These are phyloP conservation scores for Periconia sp. DNA, from an alignment of 2,329 filamentous ascomycete species.

Conservation along the genomic window DNA sequence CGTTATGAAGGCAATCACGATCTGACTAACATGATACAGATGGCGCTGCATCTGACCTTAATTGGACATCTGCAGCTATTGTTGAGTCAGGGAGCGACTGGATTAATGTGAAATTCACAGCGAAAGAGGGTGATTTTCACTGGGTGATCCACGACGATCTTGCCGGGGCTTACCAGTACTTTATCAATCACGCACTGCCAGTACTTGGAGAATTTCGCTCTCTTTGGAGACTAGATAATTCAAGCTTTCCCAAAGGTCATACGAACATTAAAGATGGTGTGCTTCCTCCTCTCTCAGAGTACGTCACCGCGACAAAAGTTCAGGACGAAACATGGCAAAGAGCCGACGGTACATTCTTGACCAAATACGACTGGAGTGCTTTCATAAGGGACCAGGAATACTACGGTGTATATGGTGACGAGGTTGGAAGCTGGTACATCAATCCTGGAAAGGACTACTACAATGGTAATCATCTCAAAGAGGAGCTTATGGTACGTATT, in stretches of 20 bases:
- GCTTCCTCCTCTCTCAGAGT: slow-evolving; percentile 53
- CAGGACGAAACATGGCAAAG: slow-evolving; percentile 62
- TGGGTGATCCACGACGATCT: slow-evolving; percentile 59
- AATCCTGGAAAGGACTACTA: slow-evolving; percentile 58
- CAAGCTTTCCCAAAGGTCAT: slow-evolving; percentile 54
- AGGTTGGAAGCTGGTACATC: slow-evolving; percentile 60
- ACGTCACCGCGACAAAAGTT: slow-evolving; percentile 54
- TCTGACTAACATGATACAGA: slow-evolving; percentile 40
- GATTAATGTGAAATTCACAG: slow-evolving; percentile 57
- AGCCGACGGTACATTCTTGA: slow-evolving; percentile 56
- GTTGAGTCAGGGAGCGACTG: slow-evolving; percentile 49
- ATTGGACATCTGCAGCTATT: slow-evolving; percentile 56
- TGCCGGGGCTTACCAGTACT: slow-evolving; percentile 62
- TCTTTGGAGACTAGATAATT: slow-evolving; percentile 58
- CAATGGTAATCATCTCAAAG: slow-evolving; percentile 60
- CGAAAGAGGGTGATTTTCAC: slow-evolving; percentile 57
- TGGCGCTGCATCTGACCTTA: slow-evolving; percentile 54
- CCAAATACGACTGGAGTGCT: slow-evolving; percentile 58
- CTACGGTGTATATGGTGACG: slow-evolving; percentile 58
- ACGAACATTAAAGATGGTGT: slow-evolving; percentile 55
- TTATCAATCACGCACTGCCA: slow-evolving; percentile 58
- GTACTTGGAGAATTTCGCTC: slow-evolving; percentile 58
- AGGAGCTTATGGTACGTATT: slow-evolving; percentile 55
- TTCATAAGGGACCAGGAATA: slow-evolving; percentile 51
- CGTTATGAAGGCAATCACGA: no score